Evolutionary conservation across 495 filamentous ascomycete genomes (phyloP), one percentile per base, ranked within the genome.

Genomic region (Halenospora varia): DNA sequence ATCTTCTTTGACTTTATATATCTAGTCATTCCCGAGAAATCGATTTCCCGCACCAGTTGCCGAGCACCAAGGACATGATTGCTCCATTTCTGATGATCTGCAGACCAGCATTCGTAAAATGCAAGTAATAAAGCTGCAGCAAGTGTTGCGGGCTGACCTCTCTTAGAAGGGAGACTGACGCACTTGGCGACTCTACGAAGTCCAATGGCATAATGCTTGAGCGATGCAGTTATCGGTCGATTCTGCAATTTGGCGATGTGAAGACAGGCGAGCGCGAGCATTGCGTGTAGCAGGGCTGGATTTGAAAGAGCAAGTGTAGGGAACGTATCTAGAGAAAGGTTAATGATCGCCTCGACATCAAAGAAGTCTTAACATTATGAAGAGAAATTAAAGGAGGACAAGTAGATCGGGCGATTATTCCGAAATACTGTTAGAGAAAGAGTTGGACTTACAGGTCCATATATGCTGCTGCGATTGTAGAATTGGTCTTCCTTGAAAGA

Each of bases 21-120:
- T 51, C 82, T 83, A 2, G 88, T 87, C 69, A 91, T 85, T 2
- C 80, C 77, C 2, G 79, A 76, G 54, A 87, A 92, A 56, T 95
- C 88, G 45, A 94, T 86, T 62, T 97, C 93, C 55, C 82, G 83
- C 26, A 97, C 72, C 19, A 98, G 77, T 53, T 93, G 86, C 46
- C 86, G 85, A 11, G 92, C 87, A 10, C 94, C 94, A 39, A 87
- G 82, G 58, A 97, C 77, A 67, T 98, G 94, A 53, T 84, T 92
- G 62, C 89, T 92, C 94, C 94, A 98, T 70, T 96, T 96, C 50
- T 88, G 82, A 65, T 97, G 94, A 62, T 98, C 94, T 15, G 92
- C 94, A 45, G 88, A 87, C 82, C 92, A 92, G 19, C 96, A 89
- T 68, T 97, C 94, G 66, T 96, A 98, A 65, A 89, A 98, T 1